Conservation (phyloP, 1,284 basidiomycete genomes). For the Pterulicium gracile region DNA sequence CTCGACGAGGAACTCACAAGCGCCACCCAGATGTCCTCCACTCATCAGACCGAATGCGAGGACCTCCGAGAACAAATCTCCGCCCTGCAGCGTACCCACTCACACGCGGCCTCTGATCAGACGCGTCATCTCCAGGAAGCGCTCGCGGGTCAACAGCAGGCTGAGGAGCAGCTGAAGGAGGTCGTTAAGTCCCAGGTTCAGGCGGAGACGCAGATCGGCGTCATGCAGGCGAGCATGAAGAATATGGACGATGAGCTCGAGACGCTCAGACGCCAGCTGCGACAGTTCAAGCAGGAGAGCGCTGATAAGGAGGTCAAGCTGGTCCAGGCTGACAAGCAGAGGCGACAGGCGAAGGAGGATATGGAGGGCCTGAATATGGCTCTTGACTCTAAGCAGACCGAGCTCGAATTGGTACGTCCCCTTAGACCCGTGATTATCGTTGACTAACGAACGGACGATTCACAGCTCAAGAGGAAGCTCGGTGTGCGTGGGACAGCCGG, state of each 20-base stretch:
- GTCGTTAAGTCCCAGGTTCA: constrained; percentile 39
- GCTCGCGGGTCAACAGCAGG: constrained; percentile 29
- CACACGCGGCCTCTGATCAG: constrained; percentile 38
- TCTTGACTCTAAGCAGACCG: constrained; percentile 83
- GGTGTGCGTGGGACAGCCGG: constrained; percentile 52
- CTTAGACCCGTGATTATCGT: too few species aligned
- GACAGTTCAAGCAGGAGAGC: constrained; percentile 67
- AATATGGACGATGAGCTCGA: constrained; percentile 51
- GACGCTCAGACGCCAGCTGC: constrained; percentile 51
- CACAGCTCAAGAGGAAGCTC: constrained; percentile 50
- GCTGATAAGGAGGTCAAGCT: constrained; percentile 77
- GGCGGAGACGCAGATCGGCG: constrained; percentile 25
- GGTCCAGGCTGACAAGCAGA: constrained; percentile 59
- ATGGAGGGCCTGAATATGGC: constrained; percentile 74
- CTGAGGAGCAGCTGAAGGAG: constrained; percentile 32
- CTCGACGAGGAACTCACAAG: constrained; percentile 37
- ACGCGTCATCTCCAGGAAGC: constrained; percentile 18
- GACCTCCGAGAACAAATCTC: constrained; percentile 42
- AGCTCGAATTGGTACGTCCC: constrained; percentile 66
- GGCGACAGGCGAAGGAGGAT: constrained; percentile 65
- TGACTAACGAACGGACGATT: too few species aligned
- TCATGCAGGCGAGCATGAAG: constrained; percentile 32
- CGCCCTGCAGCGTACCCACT: constrained; percentile 42
- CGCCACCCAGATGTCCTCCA: constrained; percentile 25
- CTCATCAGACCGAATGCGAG: constrained; percentile 36